Evolutionary conservation across 2,329 filamentous ascomycete genomes (phyloP).

Genomic region (Aspergillus nomiae): DNA sequence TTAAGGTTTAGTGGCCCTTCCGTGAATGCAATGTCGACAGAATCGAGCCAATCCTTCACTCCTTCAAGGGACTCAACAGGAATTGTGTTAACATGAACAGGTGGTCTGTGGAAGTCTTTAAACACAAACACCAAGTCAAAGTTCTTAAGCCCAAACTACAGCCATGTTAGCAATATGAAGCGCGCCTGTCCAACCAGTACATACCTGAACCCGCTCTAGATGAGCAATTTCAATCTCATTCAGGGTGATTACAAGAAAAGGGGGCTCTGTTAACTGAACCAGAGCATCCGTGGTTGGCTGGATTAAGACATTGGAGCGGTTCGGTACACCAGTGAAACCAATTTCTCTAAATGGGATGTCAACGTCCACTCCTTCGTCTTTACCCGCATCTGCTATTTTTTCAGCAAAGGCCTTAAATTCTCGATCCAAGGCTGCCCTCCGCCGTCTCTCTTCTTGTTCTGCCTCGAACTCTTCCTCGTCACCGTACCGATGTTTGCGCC

Average conservation of each 20-base stretch:
- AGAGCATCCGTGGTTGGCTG: slow-evolving; percentile 96
- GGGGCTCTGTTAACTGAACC: slow-evolving; percentile 94
- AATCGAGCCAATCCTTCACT: slow-evolving; percentile 97
- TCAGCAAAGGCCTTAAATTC: slow-evolving; percentile 96
- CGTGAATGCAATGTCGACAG: slow-evolving; percentile 88
- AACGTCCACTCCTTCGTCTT: slow-evolving; percentile 86
- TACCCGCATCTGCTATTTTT: slow-evolving; percentile 94
- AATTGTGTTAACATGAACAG: slow-evolving; percentile 96
- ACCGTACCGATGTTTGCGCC: slow-evolving; percentile 95
- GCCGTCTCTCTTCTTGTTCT: slow-evolving; percentile 92
- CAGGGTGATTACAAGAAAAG: slow-evolving; percentile 92
- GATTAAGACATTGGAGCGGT: slow-evolving; percentile 91
- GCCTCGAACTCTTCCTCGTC: slow-evolving; percentile 99
- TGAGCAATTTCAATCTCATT: slow-evolving; percentile 97
- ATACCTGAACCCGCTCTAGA: slow-evolving; percentile 79
- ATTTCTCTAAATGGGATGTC: slow-evolving; percentile 97
- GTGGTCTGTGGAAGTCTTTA: slow-evolving; percentile 91
- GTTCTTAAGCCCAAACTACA: slow-evolving; percentile 92
- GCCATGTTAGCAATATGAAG: slow-evolving; percentile 25
- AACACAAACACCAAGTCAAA: slow-evolving; percentile 98
- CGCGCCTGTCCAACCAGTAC: slow-evolving; percentile 3
- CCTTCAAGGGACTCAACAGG: slow-evolving; percentile 92
- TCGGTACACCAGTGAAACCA: slow-evolving; percentile 94
- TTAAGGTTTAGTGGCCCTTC: slow-evolving; percentile 97
- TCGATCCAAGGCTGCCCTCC: slow-evolving; percentile 87